A percentile compares a stretch with the other conserved stretches of the same genome.
Conservation (phyloP, 352 stramenopile species). For the Pythium sp. region DNA sequence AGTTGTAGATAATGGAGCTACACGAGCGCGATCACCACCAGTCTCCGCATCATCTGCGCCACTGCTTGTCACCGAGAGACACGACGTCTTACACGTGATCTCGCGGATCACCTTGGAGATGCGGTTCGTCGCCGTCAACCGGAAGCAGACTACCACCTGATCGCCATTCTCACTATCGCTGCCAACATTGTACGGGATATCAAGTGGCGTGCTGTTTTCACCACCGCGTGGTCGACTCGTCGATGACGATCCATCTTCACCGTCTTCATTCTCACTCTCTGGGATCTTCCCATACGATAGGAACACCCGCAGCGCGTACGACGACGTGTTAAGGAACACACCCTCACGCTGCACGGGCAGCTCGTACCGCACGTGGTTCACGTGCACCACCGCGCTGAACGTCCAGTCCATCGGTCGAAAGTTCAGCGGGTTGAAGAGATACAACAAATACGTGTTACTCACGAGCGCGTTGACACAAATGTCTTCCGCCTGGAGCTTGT, state of each 20-base stretch:
- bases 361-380: conserved; percentile 45
- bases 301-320: conserved; percentile 70
- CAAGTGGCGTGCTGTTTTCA: conserved; percentile 54
- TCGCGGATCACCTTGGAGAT: conserved; percentile 62
- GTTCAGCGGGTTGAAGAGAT: conserved; percentile 81
- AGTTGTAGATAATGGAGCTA: background rate
- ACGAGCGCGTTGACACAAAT: conserved; percentile 80
- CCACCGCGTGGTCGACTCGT: conserved; percentile 35
- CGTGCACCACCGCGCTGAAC: conserved; percentile 61
- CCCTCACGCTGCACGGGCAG: conserved; percentile 71
- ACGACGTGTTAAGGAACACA: conserved; percentile 75
- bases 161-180: conserved; percentile 15
- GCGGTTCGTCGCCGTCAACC: conserved; percentile 70
- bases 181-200: conserved; percentile 58
- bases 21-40: background rate
- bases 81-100: conserved; percentile 52
- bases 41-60: background rate
- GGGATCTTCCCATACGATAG: conserved; percentile 82
- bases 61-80: conserved; percentile 36
- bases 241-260: conserved; percentile 13
- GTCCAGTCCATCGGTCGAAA: conserved; percentile 84
- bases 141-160: conserved; percentile 49
- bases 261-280: conserved; percentile 27
- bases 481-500: conserved; percentile 48
- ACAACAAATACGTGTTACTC: conserved; percentile 87